Evolutionary conservation across 768 basidiomycete genomes (phyloP), one percentile per base, ranked within the genome.

Genomic region (Leccinum broughii): DNA sequence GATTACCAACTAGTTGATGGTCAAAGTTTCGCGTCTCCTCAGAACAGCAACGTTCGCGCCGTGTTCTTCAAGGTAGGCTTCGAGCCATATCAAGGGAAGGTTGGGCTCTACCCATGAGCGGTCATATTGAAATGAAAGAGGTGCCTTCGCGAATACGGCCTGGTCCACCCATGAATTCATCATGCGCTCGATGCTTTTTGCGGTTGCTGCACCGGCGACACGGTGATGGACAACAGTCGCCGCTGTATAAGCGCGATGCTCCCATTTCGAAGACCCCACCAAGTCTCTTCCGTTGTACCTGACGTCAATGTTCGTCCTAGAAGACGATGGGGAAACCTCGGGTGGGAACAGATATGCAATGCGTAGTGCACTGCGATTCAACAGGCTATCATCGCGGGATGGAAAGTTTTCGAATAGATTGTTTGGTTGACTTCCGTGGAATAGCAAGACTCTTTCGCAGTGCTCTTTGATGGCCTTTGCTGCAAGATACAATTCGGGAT

Each of bases 391-490:
- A 1, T 65, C 54, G 5, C 3, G 14, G 4, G 1, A 17, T 2
- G 67, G 62, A 46, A 69, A 69, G 2, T 20, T 11, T 17, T 17
- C 4, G 54, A 64, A 63, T 7, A 49, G 3, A 2, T 13, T 0
- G 4, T 2, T 11, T 2, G 53, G 7, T 4, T 51, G 60, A 1
- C 15, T 48, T n/a, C 59, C 59, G 6, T 60, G 57, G 32, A 69
- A 64, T 4, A 58, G 17, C 10, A 58, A 61, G 11, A 71, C 58
- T 3, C 50, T 56, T 55, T 66, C 57, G 28, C 55, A 64, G 51
- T 73, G 69, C 0, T 69, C 59, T 28, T 77, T 61, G 54, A 80
- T 78, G 11, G 58, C 66, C 14, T 66, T 62, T 5, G 68, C 63
- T 17, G 63, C 58, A 14, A 58, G 5, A 30, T 68, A 63, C 51